These are phyloP conservation scores for Coprinellus micaceus DNA, from an alignment of 768 basidiomycete genomes.

Conservation along the genomic window DNA sequence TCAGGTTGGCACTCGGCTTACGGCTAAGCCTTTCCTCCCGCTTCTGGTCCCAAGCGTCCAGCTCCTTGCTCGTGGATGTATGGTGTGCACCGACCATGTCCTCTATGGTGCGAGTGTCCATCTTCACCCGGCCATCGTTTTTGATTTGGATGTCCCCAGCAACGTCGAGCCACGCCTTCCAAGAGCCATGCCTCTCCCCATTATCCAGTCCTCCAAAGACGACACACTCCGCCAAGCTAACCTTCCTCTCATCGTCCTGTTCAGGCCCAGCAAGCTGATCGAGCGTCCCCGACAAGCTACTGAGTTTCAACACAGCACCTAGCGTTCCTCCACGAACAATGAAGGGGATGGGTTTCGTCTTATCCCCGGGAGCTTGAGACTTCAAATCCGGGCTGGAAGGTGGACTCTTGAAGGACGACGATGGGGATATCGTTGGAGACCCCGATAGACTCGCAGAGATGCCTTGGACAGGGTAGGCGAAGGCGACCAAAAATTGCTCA, in stretches of 20 bases:
- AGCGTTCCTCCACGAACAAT: not conserved
- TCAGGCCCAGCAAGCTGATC: not conserved
- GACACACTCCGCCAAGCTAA: not conserved
- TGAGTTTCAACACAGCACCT: not conserved
- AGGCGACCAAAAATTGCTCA: constrained; percentile 35
- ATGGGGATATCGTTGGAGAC: not conserved
- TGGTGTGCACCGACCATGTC: not conserved
- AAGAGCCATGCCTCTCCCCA: not conserved
- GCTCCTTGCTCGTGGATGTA: too few species aligned
- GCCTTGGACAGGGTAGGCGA: constrained; percentile 25
- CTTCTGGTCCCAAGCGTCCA: too few species aligned
- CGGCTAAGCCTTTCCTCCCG: too few species aligned
- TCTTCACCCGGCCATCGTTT: not conserved
- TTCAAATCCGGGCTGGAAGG: not conserved
- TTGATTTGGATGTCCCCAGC: not conserved
- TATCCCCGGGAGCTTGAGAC: not conserved
- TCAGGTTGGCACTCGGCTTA: too few species aligned
- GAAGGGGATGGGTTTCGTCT: not conserved
- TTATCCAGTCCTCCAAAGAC: not conserved
- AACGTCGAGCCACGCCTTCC: not conserved
- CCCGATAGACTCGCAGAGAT: not conserved
- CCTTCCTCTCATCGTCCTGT: not conserved
- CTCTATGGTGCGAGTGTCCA: not conserved
- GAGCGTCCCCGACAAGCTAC: not conserved
- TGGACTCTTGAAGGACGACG: not conserved